These are phyloP conservation scores for Kickxella alabastrina DNA, from an alignment of 192 early-diverging fungal species.

Conservation along the genomic window DNA sequence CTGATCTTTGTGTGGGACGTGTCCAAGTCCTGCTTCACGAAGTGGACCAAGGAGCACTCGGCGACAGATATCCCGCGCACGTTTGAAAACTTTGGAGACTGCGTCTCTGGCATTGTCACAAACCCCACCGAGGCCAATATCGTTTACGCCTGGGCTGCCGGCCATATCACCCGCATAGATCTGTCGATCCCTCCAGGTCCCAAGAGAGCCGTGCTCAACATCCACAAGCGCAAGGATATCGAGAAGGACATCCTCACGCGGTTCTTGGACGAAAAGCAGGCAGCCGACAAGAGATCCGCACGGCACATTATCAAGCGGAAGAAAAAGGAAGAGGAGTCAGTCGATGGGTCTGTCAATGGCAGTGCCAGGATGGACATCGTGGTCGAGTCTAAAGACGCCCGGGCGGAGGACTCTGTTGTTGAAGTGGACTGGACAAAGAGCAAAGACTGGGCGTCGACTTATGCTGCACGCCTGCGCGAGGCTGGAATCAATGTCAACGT, in stretches of 20 bases:
- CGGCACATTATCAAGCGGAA: slow-evolving; percentile 46
- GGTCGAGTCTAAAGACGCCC: slow-evolving; percentile 9
- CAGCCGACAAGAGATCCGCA: slow-evolving; percentile 35
- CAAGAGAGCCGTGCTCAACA: slow-evolving; percentile 53
- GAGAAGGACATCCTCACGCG: slow-evolving; percentile 42
- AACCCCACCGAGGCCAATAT: slow-evolving; percentile 61
- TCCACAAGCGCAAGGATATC: slow-evolving; percentile 58
- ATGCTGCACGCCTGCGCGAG: slow-evolving; percentile 40
- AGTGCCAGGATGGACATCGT: not conserved
- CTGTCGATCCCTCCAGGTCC: slow-evolving; percentile 57
- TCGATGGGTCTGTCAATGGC: slow-evolving; percentile 4
- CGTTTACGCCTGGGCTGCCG: slow-evolving; percentile 65
- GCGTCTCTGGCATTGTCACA: slow-evolving; percentile 68
- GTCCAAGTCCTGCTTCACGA: slow-evolving; percentile 59
- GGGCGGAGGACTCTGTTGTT: not conserved
- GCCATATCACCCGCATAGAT: slow-evolving; percentile 73
- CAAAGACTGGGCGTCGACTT: slow-evolving; percentile 44
- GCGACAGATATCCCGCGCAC: slow-evolving; percentile 58
- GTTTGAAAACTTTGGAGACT: slow-evolving; percentile 62
- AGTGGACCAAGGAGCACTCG: slow-evolving; percentile 79
- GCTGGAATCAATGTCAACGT: slow-evolving; percentile 50
- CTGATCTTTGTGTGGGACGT: slow-evolving; percentile 71
- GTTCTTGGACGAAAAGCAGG: slow-evolving; percentile 42
- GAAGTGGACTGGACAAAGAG: slow-evolving; percentile 22
- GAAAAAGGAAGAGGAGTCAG: slow-evolving; percentile 51